These are phyloP conservation scores for Pyrenophora tritici-repentis DNA, from an alignment of 2,329 filamentous ascomycete species.

Conservation along the genomic window DNA sequence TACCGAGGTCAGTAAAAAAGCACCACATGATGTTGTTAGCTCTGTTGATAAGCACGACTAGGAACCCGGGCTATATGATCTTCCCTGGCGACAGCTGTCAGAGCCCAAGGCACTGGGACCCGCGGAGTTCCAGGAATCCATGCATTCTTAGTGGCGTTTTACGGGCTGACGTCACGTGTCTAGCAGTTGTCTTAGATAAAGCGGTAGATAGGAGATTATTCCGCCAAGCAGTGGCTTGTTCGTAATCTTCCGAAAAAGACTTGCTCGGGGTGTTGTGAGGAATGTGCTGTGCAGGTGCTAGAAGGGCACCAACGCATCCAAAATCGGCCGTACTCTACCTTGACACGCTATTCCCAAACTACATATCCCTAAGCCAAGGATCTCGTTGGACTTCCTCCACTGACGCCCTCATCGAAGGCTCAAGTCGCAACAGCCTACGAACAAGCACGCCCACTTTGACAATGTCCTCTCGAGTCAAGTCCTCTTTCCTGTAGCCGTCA, in stretches of 20 bases:
- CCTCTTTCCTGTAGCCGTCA: slow-evolving; percentile 29
- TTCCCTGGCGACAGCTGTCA: slow-evolving; percentile 3
- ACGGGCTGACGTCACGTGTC: neutral
- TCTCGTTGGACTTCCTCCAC: slow-evolving; percentile 22
- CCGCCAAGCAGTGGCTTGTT: too few species aligned
- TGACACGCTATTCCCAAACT: too few species aligned
- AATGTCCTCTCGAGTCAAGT: slow-evolving; percentile 26
- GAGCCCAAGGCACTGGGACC: slow-evolving; percentile 4
- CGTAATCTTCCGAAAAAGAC: too few species aligned
- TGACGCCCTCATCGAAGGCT: slow-evolving; percentile 24
- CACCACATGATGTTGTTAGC: slow-evolving; percentile 2
- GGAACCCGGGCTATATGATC: neutral
- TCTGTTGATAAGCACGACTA: slow-evolving; percentile 1
- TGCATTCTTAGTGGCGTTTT: neutral
- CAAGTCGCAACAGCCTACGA: slow-evolving; percentile 23
- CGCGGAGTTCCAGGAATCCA: slow-evolving; percentile 8
- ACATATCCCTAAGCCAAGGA: slow-evolving; percentile 19
- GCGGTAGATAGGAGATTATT: too few species aligned
- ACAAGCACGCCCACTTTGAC: slow-evolving; percentile 19
- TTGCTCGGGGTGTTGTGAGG: too few species aligned
- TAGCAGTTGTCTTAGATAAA: neutral
- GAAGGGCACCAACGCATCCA: too few species aligned
- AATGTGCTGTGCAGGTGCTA: too few species aligned
- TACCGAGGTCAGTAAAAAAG: neutral
- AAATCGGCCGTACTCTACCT: too few species aligned